Evolutionary conservation across 768 basidiomycete species (phyloP), one percentile per base, ranked within the genome.

Genomic region (Rhizopogon vinicolor): DNA sequence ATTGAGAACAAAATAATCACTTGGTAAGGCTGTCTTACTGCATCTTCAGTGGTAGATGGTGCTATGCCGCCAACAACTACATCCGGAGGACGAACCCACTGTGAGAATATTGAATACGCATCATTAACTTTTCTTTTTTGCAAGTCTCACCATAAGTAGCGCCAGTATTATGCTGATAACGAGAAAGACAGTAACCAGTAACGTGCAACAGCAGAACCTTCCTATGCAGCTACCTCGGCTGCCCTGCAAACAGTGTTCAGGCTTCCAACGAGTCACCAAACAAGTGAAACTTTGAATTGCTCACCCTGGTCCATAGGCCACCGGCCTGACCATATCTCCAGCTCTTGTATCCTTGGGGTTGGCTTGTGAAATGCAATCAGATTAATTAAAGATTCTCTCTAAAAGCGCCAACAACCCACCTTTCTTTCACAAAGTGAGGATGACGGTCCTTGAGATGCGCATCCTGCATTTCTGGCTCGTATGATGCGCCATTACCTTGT

Each of bases 41-140:
- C 68, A 65, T 76, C 82, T 42, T 70, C 66, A 16, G 74, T 66
- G 22, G 71, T 65, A 5, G 76, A 69, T 10, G 65, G 16, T 46
- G 71, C 65, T 25, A 83, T 78, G 31, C 67, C 61, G 13, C 85
- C 84, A 55, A 93, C 74, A 25, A 66, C 64, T 48, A 93, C 72
- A 57, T 83, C 78, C 1, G 91, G 91, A 22, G 91, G 91, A 31
- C 83, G 80, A 49, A 87, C 78, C 86, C 87, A 93, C 91, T 93
- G 48, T 39, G 29, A 53, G 28, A 50, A 13, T 44, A 52, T 19
- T 10, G 50, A 57, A 22, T 33, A 9, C 31, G 19, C n/a, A 41
- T 9, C 64, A 1, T 46, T n/a, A 58, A 14, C 44, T 46, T 31
- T 51, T 55, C 53, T 18, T 44, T 48, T 33, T 35, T 31, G 29